A percentile compares a stretch with the other conserved stretches of the same genome.
Conservation (phyloP, 345 rosid species). For the Euphorbia lathyris region DNA sequence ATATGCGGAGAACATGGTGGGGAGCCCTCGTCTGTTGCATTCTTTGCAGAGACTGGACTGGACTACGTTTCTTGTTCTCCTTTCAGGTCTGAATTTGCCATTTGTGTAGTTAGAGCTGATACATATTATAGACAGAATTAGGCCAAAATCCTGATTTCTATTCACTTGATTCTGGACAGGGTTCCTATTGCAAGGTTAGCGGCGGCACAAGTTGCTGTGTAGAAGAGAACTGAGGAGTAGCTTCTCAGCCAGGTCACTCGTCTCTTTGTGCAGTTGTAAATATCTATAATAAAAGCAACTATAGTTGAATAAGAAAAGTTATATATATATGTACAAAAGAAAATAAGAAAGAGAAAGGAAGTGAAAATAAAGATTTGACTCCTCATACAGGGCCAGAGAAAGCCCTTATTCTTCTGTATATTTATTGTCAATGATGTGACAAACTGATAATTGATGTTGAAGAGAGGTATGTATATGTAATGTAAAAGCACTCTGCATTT, state of each 20-base stretch:
- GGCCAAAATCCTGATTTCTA: background rate
- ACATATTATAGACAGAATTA: background rate
- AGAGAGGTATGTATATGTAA: background rate
- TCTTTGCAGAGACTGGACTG: slow-evolving; percentile 82
- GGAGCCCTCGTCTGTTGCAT: slow-evolving; percentile 88
- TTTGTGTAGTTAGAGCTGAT: background rate
- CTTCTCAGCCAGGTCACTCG: background rate
- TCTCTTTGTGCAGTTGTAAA: slow-evolving; percentile 6
- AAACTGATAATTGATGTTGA: background rate
- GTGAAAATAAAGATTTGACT: slow-evolving; percentile 6
- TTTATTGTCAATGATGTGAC: background rate
- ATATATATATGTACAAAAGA: background rate
- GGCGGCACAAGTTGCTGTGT: slow-evolving; percentile 75
- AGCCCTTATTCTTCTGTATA: background rate
- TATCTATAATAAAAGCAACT: background rate
- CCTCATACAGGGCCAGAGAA: background rate
- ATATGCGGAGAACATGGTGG: slow-evolving; percentile 98
- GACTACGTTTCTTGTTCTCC: slow-evolving; percentile 98
- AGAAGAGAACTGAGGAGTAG: slow-evolving; percentile 21
- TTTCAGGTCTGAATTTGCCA: slow-evolving; percentile 51
- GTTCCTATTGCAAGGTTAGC: slow-evolving; percentile 95
- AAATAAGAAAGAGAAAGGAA: background rate
- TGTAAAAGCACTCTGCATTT: too few relatives aligned
- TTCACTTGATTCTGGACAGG: slow-evolving; percentile 34
- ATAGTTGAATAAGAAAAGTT: slow-evolving; percentile 1